Conservation (phyloP, 768 basidiomycete species). For the Tubosaeta brunneosetosa region DNA sequence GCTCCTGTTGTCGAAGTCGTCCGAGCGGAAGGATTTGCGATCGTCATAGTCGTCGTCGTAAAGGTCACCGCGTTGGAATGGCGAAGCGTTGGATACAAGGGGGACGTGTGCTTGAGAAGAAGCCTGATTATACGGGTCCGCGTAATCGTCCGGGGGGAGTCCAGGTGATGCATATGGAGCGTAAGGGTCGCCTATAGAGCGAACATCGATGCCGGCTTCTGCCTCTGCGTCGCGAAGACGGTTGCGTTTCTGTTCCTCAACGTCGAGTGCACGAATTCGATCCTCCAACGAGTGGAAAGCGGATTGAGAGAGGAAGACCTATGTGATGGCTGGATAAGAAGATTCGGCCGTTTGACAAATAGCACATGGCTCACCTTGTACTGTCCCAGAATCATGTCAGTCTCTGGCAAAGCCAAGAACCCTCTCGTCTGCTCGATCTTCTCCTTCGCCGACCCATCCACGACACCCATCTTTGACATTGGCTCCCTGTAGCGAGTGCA, state of each 20-base stretch:
- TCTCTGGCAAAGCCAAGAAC: slow-evolving; percentile 55
- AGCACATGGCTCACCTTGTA: slow-evolving; percentile 54
- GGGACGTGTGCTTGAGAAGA: slow-evolving; percentile 72
- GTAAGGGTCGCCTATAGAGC: slow-evolving; percentile 62
- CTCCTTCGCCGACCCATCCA: slow-evolving; percentile 58
- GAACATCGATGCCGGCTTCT: slow-evolving; percentile 60
- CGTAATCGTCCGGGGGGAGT: slow-evolving; percentile 40
- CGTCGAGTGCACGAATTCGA: slow-evolving; percentile 73
- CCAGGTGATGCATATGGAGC: slow-evolving; percentile 66
- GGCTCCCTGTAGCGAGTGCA: slow-evolving; percentile 76
- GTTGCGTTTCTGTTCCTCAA: slow-evolving; percentile 82
- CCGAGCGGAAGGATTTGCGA: slow-evolving; percentile 63
- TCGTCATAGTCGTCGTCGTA: slow-evolving; percentile 83
- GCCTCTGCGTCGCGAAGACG: slow-evolving; percentile 70
- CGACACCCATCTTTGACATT: slow-evolving; percentile 50
- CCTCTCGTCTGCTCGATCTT: slow-evolving; percentile 55
- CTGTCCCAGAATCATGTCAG: slow-evolving; percentile 76
- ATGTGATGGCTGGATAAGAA: background rate
- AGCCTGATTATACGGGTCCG: slow-evolving; percentile 45
- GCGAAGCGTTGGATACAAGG: slow-evolving; percentile 77
- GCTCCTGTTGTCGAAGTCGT: slow-evolving; percentile 78
- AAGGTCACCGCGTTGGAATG: slow-evolving; percentile 70
- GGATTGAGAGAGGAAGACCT: slow-evolving; percentile 85
- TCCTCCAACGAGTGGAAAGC: slow-evolving; percentile 91
- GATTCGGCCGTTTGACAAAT: background rate